Evolutionary conservation across 2,329 filamentous ascomycete genomes (phyloP).

Genomic region (Diplodia scrobiculata): DNA sequence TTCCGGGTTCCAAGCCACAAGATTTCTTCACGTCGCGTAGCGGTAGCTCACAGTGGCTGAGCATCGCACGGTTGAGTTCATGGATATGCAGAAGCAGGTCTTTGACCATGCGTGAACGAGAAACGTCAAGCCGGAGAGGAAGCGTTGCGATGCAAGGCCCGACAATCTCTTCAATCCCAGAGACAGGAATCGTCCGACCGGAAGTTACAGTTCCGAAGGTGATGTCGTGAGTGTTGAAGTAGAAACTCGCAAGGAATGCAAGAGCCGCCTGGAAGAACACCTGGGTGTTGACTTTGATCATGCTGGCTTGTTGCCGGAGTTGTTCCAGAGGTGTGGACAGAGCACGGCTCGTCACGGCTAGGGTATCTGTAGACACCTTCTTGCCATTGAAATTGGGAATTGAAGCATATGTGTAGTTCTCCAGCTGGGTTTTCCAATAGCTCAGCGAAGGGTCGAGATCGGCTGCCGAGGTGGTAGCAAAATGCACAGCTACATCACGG

Average conservation of each 20-base stretch:
- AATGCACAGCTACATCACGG: constrained; percentile 58
- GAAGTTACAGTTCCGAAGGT: constrained; percentile 79
- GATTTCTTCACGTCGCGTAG: constrained; percentile 69
- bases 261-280: constrained; percentile 75
- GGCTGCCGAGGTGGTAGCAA: constrained; percentile 39
- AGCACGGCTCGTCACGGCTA: constrained; percentile 1
- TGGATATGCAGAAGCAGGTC: constrained; percentile 69
- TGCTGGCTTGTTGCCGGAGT: constrained; percentile 45
- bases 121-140: constrained; percentile 67
- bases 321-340: neutral
- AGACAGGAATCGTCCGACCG: constrained; percentile 72
- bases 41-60: constrained; percentile 65
- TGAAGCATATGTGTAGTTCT: constrained; percentile 56
- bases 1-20: constrained; percentile 57
- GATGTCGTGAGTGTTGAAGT: constrained; percentile 67
- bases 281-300: constrained; percentile 62
- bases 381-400: constrained; percentile 62
- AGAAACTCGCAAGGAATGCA: constrained; percentile 64
- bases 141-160: constrained; percentile 79
- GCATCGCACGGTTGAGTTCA: constrained; percentile 63
- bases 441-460: constrained; percentile 51
- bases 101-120: constrained; percentile 46
- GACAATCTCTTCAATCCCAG: constrained; percentile 69
- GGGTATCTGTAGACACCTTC: constrained; percentile 26
- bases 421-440: constrained; percentile 72